Evolutionary conservation across 495 filamentous ascomycete genomes (phyloP).

Genomic region (Neurospora sp.): DNA sequence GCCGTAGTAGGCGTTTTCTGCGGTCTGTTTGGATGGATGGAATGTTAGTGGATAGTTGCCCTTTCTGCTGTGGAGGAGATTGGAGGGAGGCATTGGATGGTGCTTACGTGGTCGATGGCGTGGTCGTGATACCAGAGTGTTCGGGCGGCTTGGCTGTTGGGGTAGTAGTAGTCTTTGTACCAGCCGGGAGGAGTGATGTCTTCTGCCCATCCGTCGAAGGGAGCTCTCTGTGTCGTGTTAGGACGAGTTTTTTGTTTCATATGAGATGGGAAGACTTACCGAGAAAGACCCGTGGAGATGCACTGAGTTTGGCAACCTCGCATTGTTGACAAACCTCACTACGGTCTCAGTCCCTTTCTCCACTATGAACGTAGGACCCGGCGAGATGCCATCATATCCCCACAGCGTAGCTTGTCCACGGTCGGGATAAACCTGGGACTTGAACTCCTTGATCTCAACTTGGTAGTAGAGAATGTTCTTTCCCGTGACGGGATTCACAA

Average conservation of each 20-base stretch:
- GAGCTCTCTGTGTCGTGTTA: slow-evolving; percentile 3
- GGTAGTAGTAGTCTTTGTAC: slow-evolving; percentile 54
- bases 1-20: slow-evolving; percentile 44
- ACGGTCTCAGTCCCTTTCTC: slow-evolving; percentile 37
- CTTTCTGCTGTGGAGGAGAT: not conserved
- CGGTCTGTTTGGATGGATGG: slow-evolving; percentile 26
- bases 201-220: slow-evolving; percentile 46
- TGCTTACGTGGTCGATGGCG: slow-evolving; percentile 24
- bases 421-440: slow-evolving; percentile 36
- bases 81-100: no score
- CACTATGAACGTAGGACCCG: slow-evolving; percentile 41
- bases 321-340: slow-evolving; percentile 44
- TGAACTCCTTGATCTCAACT: slow-evolving; percentile 36
- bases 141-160: slow-evolving; percentile 39
- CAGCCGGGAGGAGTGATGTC: slow-evolving; percentile 37
- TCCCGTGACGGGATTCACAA: slow-evolving; percentile 21
- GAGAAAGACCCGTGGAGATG: slow-evolving; percentile 46
- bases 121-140: slow-evolving; percentile 53
- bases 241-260: not conserved
- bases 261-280: not conserved
- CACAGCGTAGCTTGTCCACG: slow-evolving; percentile 34
- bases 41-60: not conserved
- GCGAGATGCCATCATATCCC: slow-evolving; percentile 45
- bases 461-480: slow-evolving; percentile 32
- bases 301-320: slow-evolving; percentile 27